These are phyloP conservation scores for Teunomyces panamensis DNA, from an alignment of 805 yeast species.

Conservation along the genomic window DNA sequence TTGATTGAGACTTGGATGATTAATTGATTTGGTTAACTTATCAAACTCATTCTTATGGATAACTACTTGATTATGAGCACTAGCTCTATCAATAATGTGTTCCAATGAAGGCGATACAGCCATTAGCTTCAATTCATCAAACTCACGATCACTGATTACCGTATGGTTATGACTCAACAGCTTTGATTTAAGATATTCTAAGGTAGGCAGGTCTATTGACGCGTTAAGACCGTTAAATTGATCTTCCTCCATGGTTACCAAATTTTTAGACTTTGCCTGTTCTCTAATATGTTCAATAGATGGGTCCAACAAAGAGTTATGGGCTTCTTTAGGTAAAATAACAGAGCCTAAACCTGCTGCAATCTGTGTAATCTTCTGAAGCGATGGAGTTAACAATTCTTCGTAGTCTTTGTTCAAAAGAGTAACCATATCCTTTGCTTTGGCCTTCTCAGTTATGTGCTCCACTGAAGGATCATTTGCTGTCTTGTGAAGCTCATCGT, in stretches of 20 bases:
- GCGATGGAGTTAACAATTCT: slow-evolving; percentile 13
- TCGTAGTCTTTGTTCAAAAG: slow-evolving; percentile 5
- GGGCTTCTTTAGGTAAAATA: slow-evolving; percentile 4
- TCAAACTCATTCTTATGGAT: slow-evolving; percentile 8
- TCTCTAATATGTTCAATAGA: slow-evolving; percentile 29
- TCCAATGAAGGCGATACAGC: slow-evolving; percentile 19
- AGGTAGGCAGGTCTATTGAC: slow-evolving; percentile 5
- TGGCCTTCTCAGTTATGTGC: slow-evolving; percentile 21
- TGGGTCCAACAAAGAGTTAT: slow-evolving; percentile 14
- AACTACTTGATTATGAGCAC: slow-evolving; percentile 2
- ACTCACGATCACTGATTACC: slow-evolving; percentile 7
- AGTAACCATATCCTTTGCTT: slow-evolving; percentile 9
- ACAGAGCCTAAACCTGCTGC: slow-evolving; percentile 14
- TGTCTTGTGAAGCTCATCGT: slow-evolving; percentile 27
- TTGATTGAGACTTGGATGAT: slow-evolving; percentile 26
- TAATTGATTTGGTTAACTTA: slow-evolving; percentile 4
- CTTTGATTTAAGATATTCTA: slow-evolving; percentile 5
- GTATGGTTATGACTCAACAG: slow-evolving; percentile 4
- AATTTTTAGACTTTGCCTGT: slow-evolving; percentile 25
- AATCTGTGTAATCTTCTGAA: slow-evolving; percentile 12
- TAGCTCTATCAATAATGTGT: slow-evolving; percentile 6
- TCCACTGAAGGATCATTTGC: slow-evolving; percentile 25
- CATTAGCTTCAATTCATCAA: slow-evolving; percentile 9
- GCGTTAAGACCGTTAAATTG: slow-evolving; percentile 11
- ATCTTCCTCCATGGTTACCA: slow-evolving; percentile 9